Base-by-base conservation (phyloP, 129 eudicot species). In the Scalesia atractyloides region DNA sequence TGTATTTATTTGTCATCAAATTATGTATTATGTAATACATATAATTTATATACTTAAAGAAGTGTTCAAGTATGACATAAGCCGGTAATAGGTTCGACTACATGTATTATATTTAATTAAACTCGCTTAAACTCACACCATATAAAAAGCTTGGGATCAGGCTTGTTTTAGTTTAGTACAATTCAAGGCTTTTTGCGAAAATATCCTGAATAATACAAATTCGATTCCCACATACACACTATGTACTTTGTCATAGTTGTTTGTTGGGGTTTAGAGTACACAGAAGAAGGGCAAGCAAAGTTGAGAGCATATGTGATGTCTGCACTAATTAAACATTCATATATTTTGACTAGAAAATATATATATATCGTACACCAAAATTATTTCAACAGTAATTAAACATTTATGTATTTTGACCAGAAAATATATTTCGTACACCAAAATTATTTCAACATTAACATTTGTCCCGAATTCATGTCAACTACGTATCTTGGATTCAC, bases 281-380 rank as follows among this genome's bases (percentile, higher is more conserved):
- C 59, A 52, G 9, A 18, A 52, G 22, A 52, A 17, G 19, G 11
- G 10, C 22, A 52, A 17, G 24, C 24, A 16, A 16, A 17, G 59
- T 52, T 52, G 59, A 52, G 22, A 52, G 24, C 59, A 52, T 52
- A 52, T 52, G 59, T 16, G 59, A 17, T 52, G 24, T 52, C 59
- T 17, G 1, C 58, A 51, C 22, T 51, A 39, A 39, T 39, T 39
- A n/a, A 51, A 16, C 58, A 50, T 50, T 15, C 16, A 51, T 9
- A 51, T 51, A n/a, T 51, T 51, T 7, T 51, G 7, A 51, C 58
- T 5, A 7, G 15, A 51, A 51, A 5, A 14, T 49, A 33, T 33
- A 39, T 5, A 51, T 51, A 5, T n/a, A 16, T 17, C 20, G 5
- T 51, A 7, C 58, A 52, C 22, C 11, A 1, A 52, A 52, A 52